Evolutionary conservation across 257 asterid species (phyloP), one percentile per base, ranked within the genome.

Genomic region (Ligustrum vulgare): DNA sequence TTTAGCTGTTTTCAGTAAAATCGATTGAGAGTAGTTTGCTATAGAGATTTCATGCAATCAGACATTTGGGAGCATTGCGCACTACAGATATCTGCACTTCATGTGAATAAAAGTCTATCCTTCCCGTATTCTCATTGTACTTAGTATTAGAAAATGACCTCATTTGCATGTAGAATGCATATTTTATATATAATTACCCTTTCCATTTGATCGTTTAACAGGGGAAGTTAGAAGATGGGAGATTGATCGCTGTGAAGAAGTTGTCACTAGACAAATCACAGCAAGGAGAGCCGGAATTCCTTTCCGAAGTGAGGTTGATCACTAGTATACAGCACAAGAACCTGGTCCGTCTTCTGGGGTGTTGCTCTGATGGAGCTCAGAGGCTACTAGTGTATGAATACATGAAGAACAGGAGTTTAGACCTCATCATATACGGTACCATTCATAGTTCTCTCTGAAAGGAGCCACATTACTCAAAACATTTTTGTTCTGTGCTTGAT

Each of bases 261-360:
- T 84, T 89, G 15, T 82, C 89, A n/a, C 70, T 84, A 6, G 93
- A 85, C 22, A 86, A 88, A 83, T 91, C 97, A 3, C 92, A 87
- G 72, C 97, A 89, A 80, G 97, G 97, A 36, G 97, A 91, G 74
- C 76, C 92, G 0, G 92, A 89, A 73, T 91, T 91, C 67, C 93
- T 89, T 5, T 58, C 90, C 0, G 97, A 91, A 82, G 96, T 91
- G 78, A 81, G 73, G 77, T 85, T 89, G 88, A 89, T 89, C 81
- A 89, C 97, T 58, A 91, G 96, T 56, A 87, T 91, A 84, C 96
- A 88, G 31, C 96, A 89, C 86, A 91, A 91, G 88, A 91, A 91
- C 82, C 90, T 89, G 73, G 92, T 91, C 35, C 88, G 94, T 75
- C 94, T 89, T 82, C 79, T 89, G 3, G 94, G 97, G 13, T 89